phyloP scores from a whole-genome alignment of 352 stramenopile species.

The Phytophthora colocasiae region DNA sequence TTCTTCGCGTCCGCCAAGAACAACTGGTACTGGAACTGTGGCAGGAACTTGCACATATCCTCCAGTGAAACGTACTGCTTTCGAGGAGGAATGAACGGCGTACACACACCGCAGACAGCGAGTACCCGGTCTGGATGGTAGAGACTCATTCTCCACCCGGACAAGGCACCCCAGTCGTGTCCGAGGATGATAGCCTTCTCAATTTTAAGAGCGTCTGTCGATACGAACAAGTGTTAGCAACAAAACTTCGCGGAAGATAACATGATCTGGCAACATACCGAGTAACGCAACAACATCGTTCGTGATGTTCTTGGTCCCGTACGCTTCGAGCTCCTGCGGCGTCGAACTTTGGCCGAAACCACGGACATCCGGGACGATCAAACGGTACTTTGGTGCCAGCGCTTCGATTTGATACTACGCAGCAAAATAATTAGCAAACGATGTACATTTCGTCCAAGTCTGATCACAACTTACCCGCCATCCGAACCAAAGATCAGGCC shows the following conservation, averaged over 20 bases:
- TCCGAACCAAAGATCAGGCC: constrained; percentile 66
- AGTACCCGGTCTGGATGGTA: constrained; percentile 65
- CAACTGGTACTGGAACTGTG: constrained; percentile 51
- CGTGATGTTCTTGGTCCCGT: constrained; percentile 59
- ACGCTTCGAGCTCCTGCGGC: constrained; percentile 44
- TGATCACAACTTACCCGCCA: constrained; percentile 47
- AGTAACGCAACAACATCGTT: constrained; percentile 51
- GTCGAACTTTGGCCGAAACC: constrained; percentile 59
- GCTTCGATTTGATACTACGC: constrained; percentile 55
- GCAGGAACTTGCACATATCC: constrained; percentile 31
- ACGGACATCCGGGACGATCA: constrained; percentile 65
- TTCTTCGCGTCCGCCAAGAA: constrained; percentile 44
- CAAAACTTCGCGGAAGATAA: background rate
- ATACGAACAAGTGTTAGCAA: constrained; percentile 4
- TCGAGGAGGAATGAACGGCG: constrained; percentile 51
- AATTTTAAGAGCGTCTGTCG: constrained; percentile 55
- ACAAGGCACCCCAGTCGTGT: constrained; percentile 68
- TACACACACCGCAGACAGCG: constrained; percentile 63
- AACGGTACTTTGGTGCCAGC: constrained; percentile 54
- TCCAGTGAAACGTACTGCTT: constrained; percentile 48
- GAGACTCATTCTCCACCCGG: constrained; percentile 59
- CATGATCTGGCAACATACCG: constrained; percentile 21
- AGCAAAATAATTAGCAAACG: constrained; percentile 3
- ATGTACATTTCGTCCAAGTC: too few species aligned
- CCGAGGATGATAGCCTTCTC: constrained; percentile 56